A percentile compares a stretch with the other conserved stretches of the same genome.
These are phyloP conservation scores for Musa balbisiana DNA, from an alignment of 202 grass and related monocot species.

Conservation along the genomic window DNA sequence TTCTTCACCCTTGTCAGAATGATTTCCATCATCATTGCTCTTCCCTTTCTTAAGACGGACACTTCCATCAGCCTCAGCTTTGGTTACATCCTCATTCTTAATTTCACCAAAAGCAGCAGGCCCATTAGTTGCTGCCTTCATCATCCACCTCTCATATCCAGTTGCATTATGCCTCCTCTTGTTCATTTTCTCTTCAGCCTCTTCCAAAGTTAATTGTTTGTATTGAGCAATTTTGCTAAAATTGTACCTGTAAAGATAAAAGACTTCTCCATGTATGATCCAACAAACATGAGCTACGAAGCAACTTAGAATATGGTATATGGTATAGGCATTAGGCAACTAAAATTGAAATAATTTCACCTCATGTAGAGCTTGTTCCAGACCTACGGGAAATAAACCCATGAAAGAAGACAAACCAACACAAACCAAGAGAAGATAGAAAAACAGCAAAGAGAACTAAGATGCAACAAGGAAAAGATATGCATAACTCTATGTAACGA, in stretches of 20 bases:
- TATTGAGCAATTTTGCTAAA: slow-evolving; percentile 98
- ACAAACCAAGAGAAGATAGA: neutral
- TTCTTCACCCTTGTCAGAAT: slow-evolving; percentile 66
- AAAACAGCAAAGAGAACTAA: neutral
- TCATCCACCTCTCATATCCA: slow-evolving; percentile 99
- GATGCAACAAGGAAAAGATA: slow-evolving; percentile 5
- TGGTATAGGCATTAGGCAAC: no score
- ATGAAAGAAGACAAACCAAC: neutral
- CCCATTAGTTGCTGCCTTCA: slow-evolving; percentile 91
- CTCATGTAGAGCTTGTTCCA: neutral
- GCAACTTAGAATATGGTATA: neutral
- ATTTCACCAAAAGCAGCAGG: slow-evolving; percentile 75
- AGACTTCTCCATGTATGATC: neutral
- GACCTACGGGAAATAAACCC: neutral
- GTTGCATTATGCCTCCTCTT: slow-evolving; percentile 79
- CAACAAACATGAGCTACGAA: neutral
- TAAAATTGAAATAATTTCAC: no score
- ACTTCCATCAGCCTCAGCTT: slow-evolving; percentile 36
- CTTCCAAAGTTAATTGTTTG: slow-evolving; percentile 93
- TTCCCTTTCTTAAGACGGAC: slow-evolving; percentile 59
- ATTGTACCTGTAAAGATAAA: slow-evolving; percentile 56
- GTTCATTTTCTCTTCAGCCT: slow-evolving; percentile 99
- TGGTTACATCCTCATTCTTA: slow-evolving; percentile 43
- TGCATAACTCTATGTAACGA: neutral
- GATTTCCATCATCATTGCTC: slow-evolving; percentile 59